Evolutionary conservation across 2,329 filamentous ascomycete species (phyloP).

Genomic region (Podosphaera fusca): DNA sequence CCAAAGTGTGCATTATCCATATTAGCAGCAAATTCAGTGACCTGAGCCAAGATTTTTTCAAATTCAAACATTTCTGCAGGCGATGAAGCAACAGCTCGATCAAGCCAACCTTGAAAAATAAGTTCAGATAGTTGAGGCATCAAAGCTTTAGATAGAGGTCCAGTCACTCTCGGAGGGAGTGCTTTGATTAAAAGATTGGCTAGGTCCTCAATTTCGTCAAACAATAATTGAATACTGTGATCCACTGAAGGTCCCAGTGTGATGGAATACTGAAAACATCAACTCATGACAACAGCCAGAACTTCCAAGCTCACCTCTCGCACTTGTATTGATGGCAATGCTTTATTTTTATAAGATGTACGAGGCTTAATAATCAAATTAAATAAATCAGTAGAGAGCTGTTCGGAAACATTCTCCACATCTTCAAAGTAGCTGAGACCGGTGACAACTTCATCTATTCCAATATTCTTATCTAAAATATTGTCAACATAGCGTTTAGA

Average conservation of each 20-base stretch:
- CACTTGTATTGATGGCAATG: slow-evolving; percentile 19
- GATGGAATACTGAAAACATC: slow-evolving; percentile 20
- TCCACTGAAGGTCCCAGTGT: slow-evolving; percentile 21
- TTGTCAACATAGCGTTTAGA: neutral
- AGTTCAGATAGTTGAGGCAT: slow-evolving; percentile 44
- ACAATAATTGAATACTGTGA: slow-evolving; percentile 25
- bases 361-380: slow-evolving; percentile 35
- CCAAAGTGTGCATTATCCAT: slow-evolving; percentile 41
- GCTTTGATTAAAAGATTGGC: slow-evolving; percentile 28
- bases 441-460: slow-evolving; percentile 28
- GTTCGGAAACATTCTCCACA: slow-evolving; percentile 32
- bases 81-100: slow-evolving; percentile 51
- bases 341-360: slow-evolving; percentile 21
- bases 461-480: slow-evolving; percentile 20
- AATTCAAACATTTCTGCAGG: slow-evolving; percentile 50
- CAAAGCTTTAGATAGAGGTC: slow-evolving; percentile 42
- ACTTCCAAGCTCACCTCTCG: slow-evolving; percentile 18
- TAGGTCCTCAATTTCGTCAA: slow-evolving; percentile 28
- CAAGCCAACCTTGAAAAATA: slow-evolving; percentile 53
- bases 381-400: slow-evolving; percentile 40
- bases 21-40: slow-evolving; percentile 37
- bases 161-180: slow-evolving; percentile 30
- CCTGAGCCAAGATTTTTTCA: slow-evolving; percentile 41
- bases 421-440: slow-evolving; percentile 36
- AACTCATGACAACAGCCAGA: slow-evolving; percentile 1